Conservation (phyloP, 2,329 filamentous ascomycete genomes). For the Talaromyces sp. region DNA sequence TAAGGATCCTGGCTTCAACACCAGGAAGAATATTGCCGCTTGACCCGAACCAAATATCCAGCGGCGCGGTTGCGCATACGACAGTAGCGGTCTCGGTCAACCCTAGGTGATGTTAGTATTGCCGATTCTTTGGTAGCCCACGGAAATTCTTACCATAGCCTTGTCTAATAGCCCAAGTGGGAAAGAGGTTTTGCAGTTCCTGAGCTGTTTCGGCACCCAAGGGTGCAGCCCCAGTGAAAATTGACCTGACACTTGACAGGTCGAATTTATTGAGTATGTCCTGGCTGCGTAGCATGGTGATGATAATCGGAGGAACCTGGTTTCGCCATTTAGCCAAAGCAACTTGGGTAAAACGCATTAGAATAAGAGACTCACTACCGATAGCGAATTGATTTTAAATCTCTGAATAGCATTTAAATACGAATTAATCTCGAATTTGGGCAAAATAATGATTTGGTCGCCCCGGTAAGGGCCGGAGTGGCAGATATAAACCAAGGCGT, state of each 20-base stretch:
- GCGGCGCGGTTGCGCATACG: conserved; percentile 51
- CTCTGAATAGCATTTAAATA: conserved; percentile 62
- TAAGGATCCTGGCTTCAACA: conserved; percentile 62
- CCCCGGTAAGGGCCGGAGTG: conserved; percentile 64
- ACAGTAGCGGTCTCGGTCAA: conserved; percentile 75
- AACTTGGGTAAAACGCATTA: too few species aligned
- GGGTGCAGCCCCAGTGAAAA: conserved; percentile 76
- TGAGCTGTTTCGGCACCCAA: conserved; percentile 67
- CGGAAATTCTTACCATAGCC: conserved; percentile 56
- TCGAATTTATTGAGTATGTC: conserved; percentile 63
- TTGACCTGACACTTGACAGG: conserved; percentile 59
- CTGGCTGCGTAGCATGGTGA: conserved; percentile 65
- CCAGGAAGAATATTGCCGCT: conserved; percentile 67
- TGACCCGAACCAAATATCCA: conserved; percentile 67
- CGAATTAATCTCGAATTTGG: conserved; percentile 67
- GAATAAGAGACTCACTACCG: conserved; percentile 50
- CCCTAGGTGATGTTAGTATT: conserved; percentile 39
- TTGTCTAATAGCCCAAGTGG: conserved; percentile 63
- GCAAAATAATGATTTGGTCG: conserved; percentile 66
- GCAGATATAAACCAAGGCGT: conserved; percentile 67
- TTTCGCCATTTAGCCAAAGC: neutral
- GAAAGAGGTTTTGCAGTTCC: conserved; percentile 59
- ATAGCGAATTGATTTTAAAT: conserved; percentile 64
- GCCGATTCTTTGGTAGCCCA: neutral
- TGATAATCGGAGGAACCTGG: conserved; percentile 75